Base-by-base conservation (phyloP, 306 rosid species). In the Leucaena leucocephala region DNA sequence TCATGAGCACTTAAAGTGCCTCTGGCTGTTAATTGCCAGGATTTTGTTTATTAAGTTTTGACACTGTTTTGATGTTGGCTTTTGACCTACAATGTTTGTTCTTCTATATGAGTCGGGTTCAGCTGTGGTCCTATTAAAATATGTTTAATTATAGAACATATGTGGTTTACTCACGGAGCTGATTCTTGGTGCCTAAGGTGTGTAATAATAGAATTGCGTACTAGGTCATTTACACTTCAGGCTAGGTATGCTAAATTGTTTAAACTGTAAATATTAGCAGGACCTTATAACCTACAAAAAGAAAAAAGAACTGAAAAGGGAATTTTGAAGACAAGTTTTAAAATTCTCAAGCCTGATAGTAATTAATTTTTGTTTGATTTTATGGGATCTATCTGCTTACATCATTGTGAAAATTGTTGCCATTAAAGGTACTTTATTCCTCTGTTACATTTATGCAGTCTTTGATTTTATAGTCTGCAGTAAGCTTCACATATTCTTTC, bases 401-500 rank as follows among this genome's bases (percentile, higher is more conserved):
- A 39, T 73, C 45, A 33, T 65, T 22, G 50, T 52, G 40, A 27
- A 35, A 66, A 45, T 6, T n/a, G 50, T 71, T 76, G 54, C 50
- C 38, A 46, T 13, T 17, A 40, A 66, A 57, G 36, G 16, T 48
- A 34, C 65, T 74, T 48, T 78, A 71, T 27, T 72, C 44, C 59
- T 34, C 7, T 33, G 77, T 19, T 50, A 7, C 66, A 21, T 77
- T 71, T 44, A 78, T 68, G 61, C 45, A 36, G 76, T 81, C 72
- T 68, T 59, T 78, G 71, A 68, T 74, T 55, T 82, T 67, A 27
- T 55, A 68, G 70, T 33, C 44, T 49, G 52, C 40, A 27, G 48
- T 36, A 74, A 49, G 75, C 78, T 76, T 83, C 70, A 59, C 78
- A 54, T 80, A n/a, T 81, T 82, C 79, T 73, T 81, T 82, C 63